Percentiles rank a stretch among this genome's conserved stretches.
Evolutionary conservation across 805 yeast species (phyloP).

Genomic region (Ogataea minuta): DNA sequence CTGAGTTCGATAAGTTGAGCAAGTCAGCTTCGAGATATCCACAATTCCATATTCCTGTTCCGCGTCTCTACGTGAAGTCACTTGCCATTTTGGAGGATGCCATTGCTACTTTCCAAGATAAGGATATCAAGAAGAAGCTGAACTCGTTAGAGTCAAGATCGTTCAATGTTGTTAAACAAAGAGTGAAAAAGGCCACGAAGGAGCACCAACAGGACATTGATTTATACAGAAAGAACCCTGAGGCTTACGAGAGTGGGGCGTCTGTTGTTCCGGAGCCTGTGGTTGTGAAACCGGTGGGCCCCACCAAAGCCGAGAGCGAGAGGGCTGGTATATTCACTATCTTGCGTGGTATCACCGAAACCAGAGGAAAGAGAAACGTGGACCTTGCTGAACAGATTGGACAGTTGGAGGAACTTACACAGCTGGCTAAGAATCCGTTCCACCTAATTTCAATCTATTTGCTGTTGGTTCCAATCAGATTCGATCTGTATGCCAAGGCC

Average conservation of each 20-base stretch:
- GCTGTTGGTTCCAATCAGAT: constrained; percentile 82
- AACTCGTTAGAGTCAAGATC: constrained; percentile 84
- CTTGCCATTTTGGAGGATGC: constrained; percentile 72
- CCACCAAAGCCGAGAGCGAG: constrained; percentile 37
- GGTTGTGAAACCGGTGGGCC: constrained; percentile 24
- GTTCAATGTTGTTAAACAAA: constrained; percentile 82
- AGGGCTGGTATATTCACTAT: constrained; percentile 61
- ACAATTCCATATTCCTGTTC: constrained; percentile 76
- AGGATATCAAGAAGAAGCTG: constrained; percentile 62
- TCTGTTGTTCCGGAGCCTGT: constrained; percentile 11
- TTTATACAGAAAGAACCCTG: constrained; percentile 66
- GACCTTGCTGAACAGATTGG: constrained; percentile 77
- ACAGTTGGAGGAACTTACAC: constrained; percentile 59
- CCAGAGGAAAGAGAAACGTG: constrained; percentile 94
- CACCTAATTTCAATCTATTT: constrained; percentile 77
- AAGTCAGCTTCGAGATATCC: constrained; percentile 63
- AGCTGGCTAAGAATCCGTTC: constrained; percentile 56
- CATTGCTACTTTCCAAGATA: constrained; percentile 49
- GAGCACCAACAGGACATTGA: constrained; percentile 63
- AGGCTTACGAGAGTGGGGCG: constrained; percentile 60
- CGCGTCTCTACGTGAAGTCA: constrained; percentile 65
- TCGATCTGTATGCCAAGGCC: constrained; percentile 70
- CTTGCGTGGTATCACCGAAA: constrained; percentile 72
- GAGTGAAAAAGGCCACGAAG: constrained; percentile 75
- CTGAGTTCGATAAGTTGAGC: constrained; percentile 75